phyloP scores from a whole-genome alignment of 257 asterid species.

The Primulina tabacum region DNA sequence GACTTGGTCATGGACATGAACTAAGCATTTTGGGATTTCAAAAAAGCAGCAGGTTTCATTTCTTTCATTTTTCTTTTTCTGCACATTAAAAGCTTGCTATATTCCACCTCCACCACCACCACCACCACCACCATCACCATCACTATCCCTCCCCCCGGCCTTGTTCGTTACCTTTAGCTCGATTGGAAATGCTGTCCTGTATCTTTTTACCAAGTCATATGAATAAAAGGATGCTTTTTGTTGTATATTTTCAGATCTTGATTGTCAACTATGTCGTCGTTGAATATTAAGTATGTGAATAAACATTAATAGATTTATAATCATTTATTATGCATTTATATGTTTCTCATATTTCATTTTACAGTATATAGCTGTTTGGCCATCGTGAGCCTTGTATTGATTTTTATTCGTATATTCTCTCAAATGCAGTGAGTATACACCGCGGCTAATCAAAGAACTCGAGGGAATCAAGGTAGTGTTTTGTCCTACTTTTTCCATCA shows the following conservation, averaged over 20 bases:
- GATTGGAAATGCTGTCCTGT: neutral
- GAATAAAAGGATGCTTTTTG: neutral
- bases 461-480: constrained; percentile 77
- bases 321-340: neutral
- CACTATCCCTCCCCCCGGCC: neutral
- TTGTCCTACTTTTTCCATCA: neutral
- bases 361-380: neutral
- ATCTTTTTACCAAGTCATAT: constrained; percentile 10
- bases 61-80: constrained; percentile 1
- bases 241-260: neutral
- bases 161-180: neutral
- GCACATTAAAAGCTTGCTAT: neutral
- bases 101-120: too few species aligned
- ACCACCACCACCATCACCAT: too few species aligned
- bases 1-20: constrained; percentile 94
- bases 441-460: constrained; percentile 80
- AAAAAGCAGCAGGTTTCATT: constrained; percentile 63
- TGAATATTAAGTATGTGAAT: constrained; percentile 13
- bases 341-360: constrained; percentile 4
- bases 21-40: constrained; percentile 71
- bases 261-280: neutral
- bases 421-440: constrained; percentile 77
- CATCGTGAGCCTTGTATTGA: constrained; percentile 13
- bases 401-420: constrained; percentile 10
- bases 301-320: neutral